Conservation (phyloP, 2,329 filamentous ascomycete species). For the Clarireedia monteithiana region DNA sequence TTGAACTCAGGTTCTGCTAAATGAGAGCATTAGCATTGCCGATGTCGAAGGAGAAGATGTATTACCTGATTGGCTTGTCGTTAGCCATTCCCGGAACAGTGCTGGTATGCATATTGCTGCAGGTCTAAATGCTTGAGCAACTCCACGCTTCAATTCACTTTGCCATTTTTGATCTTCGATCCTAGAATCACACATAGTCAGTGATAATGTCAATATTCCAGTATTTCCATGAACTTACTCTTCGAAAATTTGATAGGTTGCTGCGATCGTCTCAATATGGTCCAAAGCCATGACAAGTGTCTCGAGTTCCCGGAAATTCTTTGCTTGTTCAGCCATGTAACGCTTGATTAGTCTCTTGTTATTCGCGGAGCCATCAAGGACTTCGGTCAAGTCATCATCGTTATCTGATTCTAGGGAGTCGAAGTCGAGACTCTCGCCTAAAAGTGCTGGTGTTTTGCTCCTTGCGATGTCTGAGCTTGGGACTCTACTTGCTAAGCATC, state of each 20-base stretch:
- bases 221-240: conserved; percentile 16
- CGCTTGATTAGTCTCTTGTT: conserved; percentile 25
- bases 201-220: neutral
- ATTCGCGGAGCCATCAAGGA: conserved; percentile 31
- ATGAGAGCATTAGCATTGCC: conserved; percentile 17
- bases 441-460: conserved; percentile 30
- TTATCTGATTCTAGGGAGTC: conserved; percentile 16
- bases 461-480: conserved; percentile 35
- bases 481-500: conserved; percentile 43
- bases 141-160: conserved; percentile 45
- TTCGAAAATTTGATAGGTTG: conserved; percentile 14
- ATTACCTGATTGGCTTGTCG: conserved; percentile 22
- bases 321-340: conserved; percentile 44
- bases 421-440: conserved; percentile 35
- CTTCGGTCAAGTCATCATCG: conserved; percentile 24
- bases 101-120: conserved; percentile 51
- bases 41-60: neutral
- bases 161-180: conserved; percentile 12
- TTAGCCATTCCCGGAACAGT: conserved; percentile 59
- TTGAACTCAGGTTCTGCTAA: conserved; percentile 52
- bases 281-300: conserved; percentile 58
- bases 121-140: conserved; percentile 46
- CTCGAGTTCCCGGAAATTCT: conserved; percentile 62
- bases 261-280: conserved; percentile 55
- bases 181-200: neutral